Base-by-base conservation (phyloP, 2,329 filamentous ascomycete species). In the Beauveria sp. region DNA sequence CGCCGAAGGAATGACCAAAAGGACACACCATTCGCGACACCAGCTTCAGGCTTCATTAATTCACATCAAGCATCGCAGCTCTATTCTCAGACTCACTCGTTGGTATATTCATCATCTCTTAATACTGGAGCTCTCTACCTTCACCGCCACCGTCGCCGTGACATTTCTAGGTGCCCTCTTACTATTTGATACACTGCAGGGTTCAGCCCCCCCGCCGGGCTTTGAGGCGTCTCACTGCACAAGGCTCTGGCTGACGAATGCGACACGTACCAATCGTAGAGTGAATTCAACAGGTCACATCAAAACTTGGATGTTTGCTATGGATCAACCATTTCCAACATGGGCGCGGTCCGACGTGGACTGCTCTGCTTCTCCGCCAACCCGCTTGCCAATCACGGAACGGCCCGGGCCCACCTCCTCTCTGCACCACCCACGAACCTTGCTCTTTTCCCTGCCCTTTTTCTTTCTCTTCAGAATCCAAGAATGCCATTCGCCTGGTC, bases 401-500 rank as follows among this genome's bases (percentile, higher is more conserved):
- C n/a, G 18, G 26, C 12, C n/a, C 24, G 20, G 30, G 3, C n/a
- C 9, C 34, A 38, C 34, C 34, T 38, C 34, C 34, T 38, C 34
- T 38, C 34, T 5, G 30, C 34, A 12, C 34, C 34, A 14, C 5
- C 3, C 22, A 24, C 22, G 3, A 3, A 3, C 22, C 22, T 3
- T 24, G 22, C 22, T 3, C 22, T 22, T 2, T n/a, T 43, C 24
- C 16, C 22, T 43, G 22, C 52, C 24, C 42, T 22, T 46, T 42
- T 16, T 2, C 20, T 16, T 34, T 14, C 42, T 20, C 16, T 22
- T 58, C 56, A 73, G 50, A 82, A 75, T 1, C 80, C 79, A 56
- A 82, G 64, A 45, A 75, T 75, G 12, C 65, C 64, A 63, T 83
- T 84, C 20, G 79, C 78, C 54, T 69, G 68, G 49, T 70, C 66